Conservation (phyloP, 805 yeast species). For the Grigorovia yakushimaensis region DNA sequence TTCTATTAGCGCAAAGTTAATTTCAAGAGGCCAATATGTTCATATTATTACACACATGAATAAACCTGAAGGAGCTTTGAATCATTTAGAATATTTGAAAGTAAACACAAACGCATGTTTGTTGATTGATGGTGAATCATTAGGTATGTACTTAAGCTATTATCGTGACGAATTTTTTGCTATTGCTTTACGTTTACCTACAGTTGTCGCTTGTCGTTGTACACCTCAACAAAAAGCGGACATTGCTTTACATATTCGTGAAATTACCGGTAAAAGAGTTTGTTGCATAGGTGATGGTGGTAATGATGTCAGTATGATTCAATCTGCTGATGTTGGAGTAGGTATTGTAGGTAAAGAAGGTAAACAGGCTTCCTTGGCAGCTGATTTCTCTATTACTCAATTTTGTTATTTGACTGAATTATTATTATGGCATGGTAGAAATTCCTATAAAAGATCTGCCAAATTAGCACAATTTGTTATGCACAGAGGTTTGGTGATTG, state of each 20-base stretch:
- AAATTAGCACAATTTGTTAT: conserved; percentile 92
- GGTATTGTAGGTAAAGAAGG: conserved; percentile 99
- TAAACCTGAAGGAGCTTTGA: conserved; percentile 55
- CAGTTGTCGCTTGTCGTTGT: conserved; percentile 97
- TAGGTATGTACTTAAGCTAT: conserved; percentile 55
- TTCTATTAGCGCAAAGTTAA: conserved; percentile 88
- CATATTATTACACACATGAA: conserved; percentile 68
- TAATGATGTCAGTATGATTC: conserved; percentile 97
- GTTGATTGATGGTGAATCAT: conserved; percentile 88
- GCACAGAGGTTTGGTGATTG: conserved; percentile 88
- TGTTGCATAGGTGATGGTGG: conserved; percentile 99
- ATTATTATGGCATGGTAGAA: conserved; percentile 95
- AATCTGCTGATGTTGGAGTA: conserved; percentile 96
- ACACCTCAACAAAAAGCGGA: conserved; percentile 98
- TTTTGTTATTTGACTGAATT: conserved; percentile 82
- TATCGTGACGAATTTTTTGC: conserved; percentile 66
- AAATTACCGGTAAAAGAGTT: conserved; percentile 75
- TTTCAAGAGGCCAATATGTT: conserved; percentile 87
- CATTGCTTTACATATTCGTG: conserved; percentile 71
- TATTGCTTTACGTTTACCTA: conserved; percentile 69
- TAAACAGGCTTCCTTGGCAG: conserved; percentile 91
- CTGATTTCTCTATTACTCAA: conserved; percentile 90
- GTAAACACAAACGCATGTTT: conserved; percentile 52
- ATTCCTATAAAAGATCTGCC: conserved; percentile 91
- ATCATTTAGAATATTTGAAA: conserved; percentile 62